phyloP scores from a whole-genome alignment of 306 rosid species.

The Prinsepia uniflora region DNA sequence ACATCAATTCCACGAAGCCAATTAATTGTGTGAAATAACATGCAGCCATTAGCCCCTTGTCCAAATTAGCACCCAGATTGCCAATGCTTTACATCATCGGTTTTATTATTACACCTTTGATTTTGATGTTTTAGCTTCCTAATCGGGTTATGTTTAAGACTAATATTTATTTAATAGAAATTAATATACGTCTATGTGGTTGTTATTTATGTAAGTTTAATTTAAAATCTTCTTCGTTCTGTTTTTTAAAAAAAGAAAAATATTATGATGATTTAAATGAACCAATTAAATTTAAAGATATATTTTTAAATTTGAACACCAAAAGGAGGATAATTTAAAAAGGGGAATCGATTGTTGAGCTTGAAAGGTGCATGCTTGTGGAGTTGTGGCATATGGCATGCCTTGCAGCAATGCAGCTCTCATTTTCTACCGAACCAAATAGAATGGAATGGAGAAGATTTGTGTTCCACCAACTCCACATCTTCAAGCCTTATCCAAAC shows the following conservation, averaged over 20 bases:
- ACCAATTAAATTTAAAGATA: not conserved
- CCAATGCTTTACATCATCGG: slow-evolving; percentile 6
- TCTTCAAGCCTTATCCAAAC: slow-evolving; percentile 62
- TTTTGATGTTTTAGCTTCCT: slow-evolving; percentile 11
- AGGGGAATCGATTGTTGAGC: not conserved
- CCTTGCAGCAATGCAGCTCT: slow-evolving; percentile 23
- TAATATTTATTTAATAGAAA: too few relatives aligned
- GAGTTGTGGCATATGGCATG: not conserved
- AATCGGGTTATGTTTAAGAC: too few relatives aligned
- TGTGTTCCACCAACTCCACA: slow-evolving; percentile 82
- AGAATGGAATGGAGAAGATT: slow-evolving; percentile 34
- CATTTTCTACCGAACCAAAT: slow-evolving; percentile 46
- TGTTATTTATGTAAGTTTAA: too few relatives aligned
- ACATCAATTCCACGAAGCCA: not conserved
- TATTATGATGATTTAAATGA: too few relatives aligned
- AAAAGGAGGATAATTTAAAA: not conserved
- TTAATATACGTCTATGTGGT: too few relatives aligned
- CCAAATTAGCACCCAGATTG: not conserved
- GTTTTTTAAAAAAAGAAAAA: too few relatives aligned
- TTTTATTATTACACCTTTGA: not conserved
- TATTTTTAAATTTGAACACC: not conserved
- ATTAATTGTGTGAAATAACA: not conserved
- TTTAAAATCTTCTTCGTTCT: too few relatives aligned
- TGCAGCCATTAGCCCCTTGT: not conserved
- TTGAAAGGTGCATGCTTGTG: slow-evolving; percentile 11